Evolutionary conservation across 768 basidiomycete species (phyloP).

Genomic region (Pilatotrama ljubarskyi): DNA sequence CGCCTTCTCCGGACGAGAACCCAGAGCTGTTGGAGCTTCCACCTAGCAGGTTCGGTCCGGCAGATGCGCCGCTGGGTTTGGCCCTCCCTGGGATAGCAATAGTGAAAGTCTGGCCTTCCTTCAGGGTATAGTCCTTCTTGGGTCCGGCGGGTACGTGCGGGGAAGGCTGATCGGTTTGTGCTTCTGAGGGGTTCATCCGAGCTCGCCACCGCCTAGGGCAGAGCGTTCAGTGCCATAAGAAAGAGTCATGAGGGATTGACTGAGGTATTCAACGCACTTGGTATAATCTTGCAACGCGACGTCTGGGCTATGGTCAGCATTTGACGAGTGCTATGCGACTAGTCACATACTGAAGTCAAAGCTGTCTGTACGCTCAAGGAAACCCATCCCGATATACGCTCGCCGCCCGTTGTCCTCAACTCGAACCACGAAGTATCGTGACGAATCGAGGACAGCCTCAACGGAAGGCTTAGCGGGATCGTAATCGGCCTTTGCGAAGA

Average conservation of each 20-base stretch:
- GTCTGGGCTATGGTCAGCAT: slow-evolving; percentile 45
- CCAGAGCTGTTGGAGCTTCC: slow-evolving; percentile 18
- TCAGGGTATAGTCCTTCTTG: slow-evolving; percentile 91
- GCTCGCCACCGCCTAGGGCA: slow-evolving; percentile 66
- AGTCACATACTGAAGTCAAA: slow-evolving; percentile 83
- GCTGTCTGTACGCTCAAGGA: slow-evolving; percentile 82
- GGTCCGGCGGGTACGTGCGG: slow-evolving; percentile 74
- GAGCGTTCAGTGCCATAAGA: too few relatives aligned
- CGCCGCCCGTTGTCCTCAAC: slow-evolving; percentile 87
- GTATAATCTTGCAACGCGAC: slow-evolving; percentile 86
- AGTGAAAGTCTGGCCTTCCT: slow-evolving; percentile 93
- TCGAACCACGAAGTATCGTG: slow-evolving; percentile 90
- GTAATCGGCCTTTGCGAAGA: slow-evolving; percentile 87
- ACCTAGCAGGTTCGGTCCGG: slow-evolving; percentile 38
- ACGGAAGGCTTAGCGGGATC: slow-evolving; percentile 77
- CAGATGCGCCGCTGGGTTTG: slow-evolving; percentile 37
- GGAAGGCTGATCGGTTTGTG: slow-evolving; percentile 49
- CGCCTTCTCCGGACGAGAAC: slow-evolving; percentile 32
- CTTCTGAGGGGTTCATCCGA: slow-evolving; percentile 52
- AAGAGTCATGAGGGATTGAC: neutral
- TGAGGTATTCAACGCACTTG: slow-evolving; percentile 48
- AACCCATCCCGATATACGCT: slow-evolving; percentile 94
- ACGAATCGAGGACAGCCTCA: slow-evolving; percentile 95
- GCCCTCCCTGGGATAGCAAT: slow-evolving; percentile 86
- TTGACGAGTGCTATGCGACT: neutral